These are phyloP conservation scores for Candida pini DNA, from an alignment of 805 yeast species.

Conservation along the genomic window DNA sequence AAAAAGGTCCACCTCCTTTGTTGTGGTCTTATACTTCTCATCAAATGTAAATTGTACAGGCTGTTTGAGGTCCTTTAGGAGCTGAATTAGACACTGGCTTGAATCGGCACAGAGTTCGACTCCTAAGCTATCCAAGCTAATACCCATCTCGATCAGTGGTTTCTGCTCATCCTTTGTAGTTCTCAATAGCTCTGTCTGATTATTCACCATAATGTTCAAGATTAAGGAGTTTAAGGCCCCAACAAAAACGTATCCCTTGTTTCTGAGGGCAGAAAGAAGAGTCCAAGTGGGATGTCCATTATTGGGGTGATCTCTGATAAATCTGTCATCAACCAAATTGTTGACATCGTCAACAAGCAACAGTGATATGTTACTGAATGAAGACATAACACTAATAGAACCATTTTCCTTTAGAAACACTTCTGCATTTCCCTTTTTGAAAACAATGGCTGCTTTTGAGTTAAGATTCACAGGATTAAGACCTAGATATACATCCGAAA, in stretches of 20 bases:
- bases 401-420: constrained; percentile 29
- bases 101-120: constrained; percentile 81
- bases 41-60: constrained; percentile 57
- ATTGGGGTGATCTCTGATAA: constrained; percentile 18
- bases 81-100: constrained; percentile 60
- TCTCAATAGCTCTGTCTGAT: not conserved
- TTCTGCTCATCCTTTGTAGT: constrained; percentile 12
- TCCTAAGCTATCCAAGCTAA: constrained; percentile 42
- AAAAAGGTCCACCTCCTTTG: constrained; percentile 35
- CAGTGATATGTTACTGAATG: constrained; percentile 44
- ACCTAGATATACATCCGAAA: constrained; percentile 54
- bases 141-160: constrained; percentile 37
- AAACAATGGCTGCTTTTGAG: constrained; percentile 46
- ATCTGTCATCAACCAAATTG: constrained; percentile 29
- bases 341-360: constrained; percentile 60
- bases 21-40: constrained; percentile 46
- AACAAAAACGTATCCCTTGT: constrained; percentile 49
- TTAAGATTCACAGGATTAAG: constrained; percentile 56
- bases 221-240: constrained; percentile 39
- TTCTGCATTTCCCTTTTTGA: constrained; percentile 52
- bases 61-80: constrained; percentile 65
- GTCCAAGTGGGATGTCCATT: constrained; percentile 30
- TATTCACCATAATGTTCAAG: constrained; percentile 23
- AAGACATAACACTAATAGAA: constrained; percentile 18
- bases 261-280: constrained; percentile 33